A percentile compares a stretch with the other conserved stretches of the same genome.
Conservation (phyloP, 2,329 filamentous ascomycete genomes). For the Lanzia echinophila region DNA sequence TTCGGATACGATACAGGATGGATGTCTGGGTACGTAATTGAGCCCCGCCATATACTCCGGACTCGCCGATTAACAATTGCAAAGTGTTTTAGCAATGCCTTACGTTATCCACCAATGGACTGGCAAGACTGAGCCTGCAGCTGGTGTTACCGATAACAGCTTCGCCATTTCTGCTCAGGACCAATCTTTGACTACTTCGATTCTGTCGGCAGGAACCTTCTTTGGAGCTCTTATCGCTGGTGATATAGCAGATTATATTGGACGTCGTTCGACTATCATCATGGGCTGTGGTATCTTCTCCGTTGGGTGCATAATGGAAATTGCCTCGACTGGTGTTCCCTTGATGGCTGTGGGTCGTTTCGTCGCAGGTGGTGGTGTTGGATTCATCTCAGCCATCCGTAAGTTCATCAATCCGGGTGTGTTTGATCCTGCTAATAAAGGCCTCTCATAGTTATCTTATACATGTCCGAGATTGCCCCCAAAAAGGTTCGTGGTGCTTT, state of each 20-base stretch:
- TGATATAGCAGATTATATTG: conserved; percentile 67
- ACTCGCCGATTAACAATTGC: no score
- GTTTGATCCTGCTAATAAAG: no score
- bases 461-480: conserved; percentile 59
- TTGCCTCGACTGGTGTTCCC: conserved; percentile 44
- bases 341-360: conserved; percentile 56
- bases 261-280: conserved; percentile 66
- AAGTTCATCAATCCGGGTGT: no score
- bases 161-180: conserved; percentile 38
- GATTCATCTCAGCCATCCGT: conserved; percentile 66
- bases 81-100: conserved; percentile 16
- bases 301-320: conserved; percentile 56
- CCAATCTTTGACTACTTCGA: conserved; percentile 57
- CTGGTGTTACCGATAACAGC: conserved; percentile 18
- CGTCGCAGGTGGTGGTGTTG: conserved; percentile 70
- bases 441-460: conserved; percentile 77
- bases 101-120: conserved; percentile 22
- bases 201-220: conserved; percentile 73
- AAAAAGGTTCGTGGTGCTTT: conserved; percentile 71
- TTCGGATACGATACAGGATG: conserved; percentile 70
- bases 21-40: no score
- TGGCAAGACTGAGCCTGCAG: background rate
- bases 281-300: conserved; percentile 60
- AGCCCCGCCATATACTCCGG: no score
- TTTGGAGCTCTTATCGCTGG: conserved; percentile 73